These are phyloP conservation scores for Pythium sukuiense DNA, from an alignment of 352 stramenopile genomes.

Conservation along the genomic window DNA sequence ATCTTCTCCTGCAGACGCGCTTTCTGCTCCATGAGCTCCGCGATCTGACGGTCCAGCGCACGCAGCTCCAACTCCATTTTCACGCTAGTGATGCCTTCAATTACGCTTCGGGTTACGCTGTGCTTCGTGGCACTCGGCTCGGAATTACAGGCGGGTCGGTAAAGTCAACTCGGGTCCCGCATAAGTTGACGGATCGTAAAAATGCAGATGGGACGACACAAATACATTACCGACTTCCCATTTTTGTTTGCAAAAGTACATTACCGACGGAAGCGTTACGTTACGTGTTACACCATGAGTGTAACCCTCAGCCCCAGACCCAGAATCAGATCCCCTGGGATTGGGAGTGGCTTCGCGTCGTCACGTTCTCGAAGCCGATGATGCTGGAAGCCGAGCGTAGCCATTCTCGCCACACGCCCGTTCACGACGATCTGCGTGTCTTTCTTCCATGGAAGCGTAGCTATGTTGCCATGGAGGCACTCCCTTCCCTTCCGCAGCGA, in stretches of 20 bases:
- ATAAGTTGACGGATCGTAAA: slow-evolving; percentile 11
- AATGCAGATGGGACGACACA: neutral
- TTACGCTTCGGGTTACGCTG: neutral
- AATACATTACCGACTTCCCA: neutral
- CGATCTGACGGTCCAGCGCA: slow-evolving; percentile 69
- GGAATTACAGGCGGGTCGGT: neutral
- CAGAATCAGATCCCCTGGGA: slow-evolving; percentile 1
- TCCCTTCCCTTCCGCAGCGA: neutral
- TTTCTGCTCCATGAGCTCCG: slow-evolving; percentile 76
- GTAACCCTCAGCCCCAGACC: neutral
- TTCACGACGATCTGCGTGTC: neutral
- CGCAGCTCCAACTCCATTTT: slow-evolving; percentile 46
- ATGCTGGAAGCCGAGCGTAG: neutral
- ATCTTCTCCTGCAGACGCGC: slow-evolving; percentile 50
- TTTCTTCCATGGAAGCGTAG: slow-evolving; percentile 4
- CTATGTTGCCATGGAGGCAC: neutral
- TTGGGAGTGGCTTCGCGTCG: neutral
- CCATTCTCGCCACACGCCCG: neutral
- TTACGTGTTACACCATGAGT: neutral
- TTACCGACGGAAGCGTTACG: neutral
- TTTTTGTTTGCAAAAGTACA: neutral
- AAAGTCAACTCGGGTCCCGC: slow-evolving; percentile 2
- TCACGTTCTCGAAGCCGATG: neutral
- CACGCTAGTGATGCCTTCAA: neutral
- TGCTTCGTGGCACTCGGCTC: neutral